These are phyloP conservation scores for Leishmania tropica DNA, from an alignment of 208 protist genomes.

Conservation along the genomic window DNA sequence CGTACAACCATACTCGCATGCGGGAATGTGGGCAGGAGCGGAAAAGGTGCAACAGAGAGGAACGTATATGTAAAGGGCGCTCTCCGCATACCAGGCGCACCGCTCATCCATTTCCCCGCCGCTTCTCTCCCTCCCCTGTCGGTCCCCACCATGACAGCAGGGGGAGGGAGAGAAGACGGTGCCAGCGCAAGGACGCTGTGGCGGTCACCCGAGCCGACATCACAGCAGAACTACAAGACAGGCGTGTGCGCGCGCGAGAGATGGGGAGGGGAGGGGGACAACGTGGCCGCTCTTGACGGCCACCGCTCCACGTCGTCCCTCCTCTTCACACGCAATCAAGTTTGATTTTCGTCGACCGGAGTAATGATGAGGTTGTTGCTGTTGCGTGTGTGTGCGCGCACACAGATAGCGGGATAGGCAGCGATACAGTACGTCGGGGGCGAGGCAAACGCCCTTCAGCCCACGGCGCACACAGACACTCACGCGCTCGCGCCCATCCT, in stretches of 20 bases:
- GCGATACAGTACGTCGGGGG: background rate
- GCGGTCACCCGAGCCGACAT: background rate
- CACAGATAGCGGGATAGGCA: background rate
- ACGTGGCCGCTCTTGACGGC: background rate
- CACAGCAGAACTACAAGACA: background rate
- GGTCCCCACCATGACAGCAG: background rate
- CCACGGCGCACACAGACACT: background rate
- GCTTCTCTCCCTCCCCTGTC: background rate
- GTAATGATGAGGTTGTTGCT: too few relatives aligned
- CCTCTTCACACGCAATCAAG: background rate
- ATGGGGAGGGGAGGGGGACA: background rate
- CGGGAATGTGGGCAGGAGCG: background rate
- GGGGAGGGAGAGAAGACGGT: background rate
- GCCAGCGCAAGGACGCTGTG: background rate
- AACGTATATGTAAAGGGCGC: background rate
- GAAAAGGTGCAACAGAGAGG: background rate
- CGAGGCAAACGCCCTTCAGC: background rate
- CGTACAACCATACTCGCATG: too few relatives aligned
- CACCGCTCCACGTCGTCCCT: background rate
- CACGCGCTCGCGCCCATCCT: too few relatives aligned
- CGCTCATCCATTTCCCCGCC: constrained; percentile 5
- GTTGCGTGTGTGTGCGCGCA: background rate
- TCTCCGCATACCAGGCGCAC: background rate
- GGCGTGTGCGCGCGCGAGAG: background rate
- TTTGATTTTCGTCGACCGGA: too few relatives aligned